Percentiles rank a stretch among this genome's conserved stretches.
Evolutionary conservation across 768 basidiomycete species (phyloP).

Genomic region (Naematelia aurantialba): DNA sequence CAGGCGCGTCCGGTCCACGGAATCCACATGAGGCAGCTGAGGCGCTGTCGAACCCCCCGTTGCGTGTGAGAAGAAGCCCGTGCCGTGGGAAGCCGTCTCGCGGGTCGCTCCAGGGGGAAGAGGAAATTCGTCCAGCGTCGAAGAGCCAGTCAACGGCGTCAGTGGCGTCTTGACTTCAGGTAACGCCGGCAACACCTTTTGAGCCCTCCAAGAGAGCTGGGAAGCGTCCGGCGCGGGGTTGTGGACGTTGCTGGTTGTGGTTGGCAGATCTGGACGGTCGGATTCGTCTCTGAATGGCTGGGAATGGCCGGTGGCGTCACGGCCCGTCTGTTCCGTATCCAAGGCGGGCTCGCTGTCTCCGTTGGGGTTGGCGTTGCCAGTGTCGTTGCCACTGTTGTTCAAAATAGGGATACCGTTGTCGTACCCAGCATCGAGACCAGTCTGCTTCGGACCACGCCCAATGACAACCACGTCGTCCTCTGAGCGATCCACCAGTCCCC

Average conservation of each 20-base stretch:
- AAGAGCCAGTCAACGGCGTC: background rate
- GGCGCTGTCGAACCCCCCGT: background rate
- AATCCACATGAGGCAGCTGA: background rate
- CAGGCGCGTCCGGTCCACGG: background rate
- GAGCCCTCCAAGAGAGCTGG: background rate
- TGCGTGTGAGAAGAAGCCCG: too few relatives aligned
- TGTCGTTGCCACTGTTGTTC: too few relatives aligned
- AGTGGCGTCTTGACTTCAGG: constrained; percentile 3
- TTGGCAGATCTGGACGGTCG: constrained; percentile 26
- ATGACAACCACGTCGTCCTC: constrained; percentile 5
- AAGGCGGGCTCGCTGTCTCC: too few relatives aligned
- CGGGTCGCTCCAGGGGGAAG: too few relatives aligned
- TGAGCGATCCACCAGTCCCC: background rate
- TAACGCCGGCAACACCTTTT: constrained; percentile 16
- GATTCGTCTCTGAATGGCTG: constrained; percentile 20
- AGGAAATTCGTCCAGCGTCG: constrained; percentile 6
- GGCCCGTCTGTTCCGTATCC: too few relatives aligned
- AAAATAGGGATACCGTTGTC: too few relatives aligned
- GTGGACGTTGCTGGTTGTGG: constrained; percentile 25
- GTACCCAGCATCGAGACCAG: background rate
- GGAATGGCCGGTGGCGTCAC: constrained; percentile 13
- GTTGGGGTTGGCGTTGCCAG: constrained; percentile 1
- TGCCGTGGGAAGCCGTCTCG: too few relatives aligned
- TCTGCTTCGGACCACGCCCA: constrained; percentile 5
- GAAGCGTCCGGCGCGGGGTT: constrained; percentile 18